Conservation (phyloP, 129 eudicot species). For the Logfia minima region DNA sequence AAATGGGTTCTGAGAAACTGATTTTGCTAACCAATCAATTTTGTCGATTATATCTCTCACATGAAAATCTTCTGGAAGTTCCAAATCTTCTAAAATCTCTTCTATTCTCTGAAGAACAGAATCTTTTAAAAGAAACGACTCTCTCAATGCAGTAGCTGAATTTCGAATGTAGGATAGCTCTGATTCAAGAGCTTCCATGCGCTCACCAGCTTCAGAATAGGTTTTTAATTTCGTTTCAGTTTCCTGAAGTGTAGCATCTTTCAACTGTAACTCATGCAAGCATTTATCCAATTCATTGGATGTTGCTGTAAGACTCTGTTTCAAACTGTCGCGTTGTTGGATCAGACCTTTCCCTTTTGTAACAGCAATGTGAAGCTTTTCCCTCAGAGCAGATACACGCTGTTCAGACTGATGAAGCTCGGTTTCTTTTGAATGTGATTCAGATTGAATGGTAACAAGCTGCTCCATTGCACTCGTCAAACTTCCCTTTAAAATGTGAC, state of each 20-base stretch:
- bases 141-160: slow-evolving; percentile 95
- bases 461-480: slow-evolving; percentile 54
- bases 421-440: slow-evolving; percentile 46
- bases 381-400: slow-evolving; percentile 77
- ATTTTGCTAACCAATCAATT: slow-evolving; percentile 84
- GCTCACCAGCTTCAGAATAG: slow-evolving; percentile 94
- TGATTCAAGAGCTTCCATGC: slow-evolving; percentile 98
- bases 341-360: slow-evolving; percentile 94
- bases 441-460: slow-evolving; percentile 36
- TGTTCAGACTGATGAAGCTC: slow-evolving; percentile 91
- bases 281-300: slow-evolving; percentile 74
- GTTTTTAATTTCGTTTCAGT: slow-evolving; percentile 67
- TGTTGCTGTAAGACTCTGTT: slow-evolving; percentile 70
- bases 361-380: slow-evolving; percentile 93
- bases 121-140: slow-evolving; percentile 90
- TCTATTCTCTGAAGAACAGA: slow-evolving; percentile 89
- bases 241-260: slow-evolving; percentile 74
- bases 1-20: slow-evolving; percentile 63
- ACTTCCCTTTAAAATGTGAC: slow-evolving; percentile 52
- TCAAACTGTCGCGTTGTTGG: slow-evolving; percentile 87
- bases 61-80: slow-evolving; percentile 86
- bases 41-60: slow-evolving; percentile 74
- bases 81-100: slow-evolving; percentile 86
- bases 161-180: slow-evolving; percentile 97
- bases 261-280: slow-evolving; percentile 67